These are phyloP conservation scores for Pseudogymnoascus sp. DNA, from an alignment of 2,329 filamentous ascomycete genomes.

Conservation along the genomic window DNA sequence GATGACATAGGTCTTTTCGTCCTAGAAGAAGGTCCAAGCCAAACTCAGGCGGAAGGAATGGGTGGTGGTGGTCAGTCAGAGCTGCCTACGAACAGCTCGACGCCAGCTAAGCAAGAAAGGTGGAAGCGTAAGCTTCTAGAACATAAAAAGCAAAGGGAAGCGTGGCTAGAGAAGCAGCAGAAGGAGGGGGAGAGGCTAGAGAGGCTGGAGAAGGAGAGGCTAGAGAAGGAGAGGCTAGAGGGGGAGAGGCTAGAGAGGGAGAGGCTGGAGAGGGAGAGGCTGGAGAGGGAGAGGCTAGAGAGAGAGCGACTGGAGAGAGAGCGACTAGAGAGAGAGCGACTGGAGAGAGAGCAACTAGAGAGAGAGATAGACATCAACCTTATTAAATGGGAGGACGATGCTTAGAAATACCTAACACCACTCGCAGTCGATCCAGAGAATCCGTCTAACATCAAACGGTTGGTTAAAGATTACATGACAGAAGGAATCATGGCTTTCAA, in stretches of 20 bases:
- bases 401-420: slow-evolving; percentile 3
- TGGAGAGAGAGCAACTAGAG: slow-evolving; percentile 14
- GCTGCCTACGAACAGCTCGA: neutral
- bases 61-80: neutral
- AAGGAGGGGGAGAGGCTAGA: neutral
- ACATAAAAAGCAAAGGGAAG: neutral
- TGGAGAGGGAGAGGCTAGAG: slow-evolving; percentile 4
- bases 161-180: neutral
- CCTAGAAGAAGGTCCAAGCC: neutral
- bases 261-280: slow-evolving; percentile 44
- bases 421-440: neutral
- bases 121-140: neutral
- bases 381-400: neutral
- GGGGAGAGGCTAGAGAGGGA: neutral
- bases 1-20: neutral
- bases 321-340: slow-evolving; percentile 9
- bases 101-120: neutral
- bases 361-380: slow-evolving; percentile 10
- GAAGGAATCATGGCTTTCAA: neutral
- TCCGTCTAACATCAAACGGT: neutral
- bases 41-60: neutral
- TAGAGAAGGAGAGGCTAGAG: too few relatives aligned
- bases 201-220: too few relatives aligned
- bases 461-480: neutral
- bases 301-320: slow-evolving; percentile 9